Evolutionary conservation across 2,329 filamentous ascomycete species (phyloP), one percentile per base, ranked within the genome.

Genomic region (Aspergillus fijiensis): DNA sequence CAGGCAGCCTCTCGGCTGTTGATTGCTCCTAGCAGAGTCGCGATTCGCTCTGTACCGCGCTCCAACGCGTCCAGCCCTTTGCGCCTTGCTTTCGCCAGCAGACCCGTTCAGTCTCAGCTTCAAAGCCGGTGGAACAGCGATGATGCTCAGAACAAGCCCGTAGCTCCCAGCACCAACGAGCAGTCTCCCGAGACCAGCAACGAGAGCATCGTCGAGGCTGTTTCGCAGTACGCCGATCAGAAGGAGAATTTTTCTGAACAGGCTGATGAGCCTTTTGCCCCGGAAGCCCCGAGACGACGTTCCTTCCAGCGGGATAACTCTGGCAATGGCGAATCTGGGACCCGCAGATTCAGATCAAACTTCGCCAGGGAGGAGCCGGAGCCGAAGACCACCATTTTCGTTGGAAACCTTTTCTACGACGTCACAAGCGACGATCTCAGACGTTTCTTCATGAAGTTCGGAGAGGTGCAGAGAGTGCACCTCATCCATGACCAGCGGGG

Each of bases 341-440:
- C 9, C 33, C 33, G 33, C 11, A 35, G 33, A 35, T 35, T 16
- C 33, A 35, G 27, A 29, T 7, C 7, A 29, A 9, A 7, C 9
- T 2, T 29, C 27, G 9, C 7, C 27, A 7, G 27, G 27, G 27
- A 29, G 27, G 49, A 58, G 11, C 56, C 63, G 33, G 57, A 65
- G n/a, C 77, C 77, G 19, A 78, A 77, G 53, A 75, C 76, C 62
- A 83, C 79, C 7, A 67, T 91, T 59, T 91, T 88, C 68, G 70
- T 91, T 63, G 87, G 87, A 61, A 91, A 91, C 74, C 76, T 91
- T 50, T 87, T 86, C 72, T 91, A 86, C 71, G 87, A 91, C 70
- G 82, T 89, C 58, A 86, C 82, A 5, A 81, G 84, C 5, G 81
- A 84, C 31, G 83, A 89, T 64, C 68, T 92, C 51, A 78, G 81